These are phyloP conservation scores for Castanea mollissima DNA, from an alignment of 306 rosid genomes.

Conservation along the genomic window DNA sequence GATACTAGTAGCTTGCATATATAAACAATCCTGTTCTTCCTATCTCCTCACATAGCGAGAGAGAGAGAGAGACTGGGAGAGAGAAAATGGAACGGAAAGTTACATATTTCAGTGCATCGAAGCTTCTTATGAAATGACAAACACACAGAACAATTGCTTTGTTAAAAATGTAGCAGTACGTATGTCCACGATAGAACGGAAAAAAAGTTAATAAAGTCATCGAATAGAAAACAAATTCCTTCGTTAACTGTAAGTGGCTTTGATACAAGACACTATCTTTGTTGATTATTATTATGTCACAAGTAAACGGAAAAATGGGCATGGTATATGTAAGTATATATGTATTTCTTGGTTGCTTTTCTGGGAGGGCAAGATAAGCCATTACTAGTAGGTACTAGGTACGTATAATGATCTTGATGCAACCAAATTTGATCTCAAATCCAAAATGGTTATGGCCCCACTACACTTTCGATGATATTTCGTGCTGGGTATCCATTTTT, in stretches of 20 bases:
- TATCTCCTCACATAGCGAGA: background rate
- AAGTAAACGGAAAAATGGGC: no score
- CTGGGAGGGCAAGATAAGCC: background rate
- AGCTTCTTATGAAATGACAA: background rate
- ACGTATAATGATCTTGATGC: no score
- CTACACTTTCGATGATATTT: background rate
- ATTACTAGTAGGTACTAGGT: background rate
- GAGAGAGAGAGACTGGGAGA: background rate
- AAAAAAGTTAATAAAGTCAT: no score
- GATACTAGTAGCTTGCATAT: no score
- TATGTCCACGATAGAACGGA: no score
- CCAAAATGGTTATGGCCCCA: background rate
- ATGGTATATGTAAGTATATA: no score
- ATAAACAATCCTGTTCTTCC: background rate
- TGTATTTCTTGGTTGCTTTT: background rate
- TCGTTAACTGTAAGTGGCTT: no score
- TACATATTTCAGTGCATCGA: background rate
- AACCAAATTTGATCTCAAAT: background rate
- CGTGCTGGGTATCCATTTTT: background rate
- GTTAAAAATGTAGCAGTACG: no score
- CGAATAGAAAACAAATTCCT: no score
- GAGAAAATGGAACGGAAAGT: background rate
- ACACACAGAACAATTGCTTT: background rate
- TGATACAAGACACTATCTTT: no score
- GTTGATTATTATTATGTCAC: no score